Evolutionary conservation across 1,284 basidiomycete species (phyloP).

Genomic region (Singerocomus inundabilis): DNA sequence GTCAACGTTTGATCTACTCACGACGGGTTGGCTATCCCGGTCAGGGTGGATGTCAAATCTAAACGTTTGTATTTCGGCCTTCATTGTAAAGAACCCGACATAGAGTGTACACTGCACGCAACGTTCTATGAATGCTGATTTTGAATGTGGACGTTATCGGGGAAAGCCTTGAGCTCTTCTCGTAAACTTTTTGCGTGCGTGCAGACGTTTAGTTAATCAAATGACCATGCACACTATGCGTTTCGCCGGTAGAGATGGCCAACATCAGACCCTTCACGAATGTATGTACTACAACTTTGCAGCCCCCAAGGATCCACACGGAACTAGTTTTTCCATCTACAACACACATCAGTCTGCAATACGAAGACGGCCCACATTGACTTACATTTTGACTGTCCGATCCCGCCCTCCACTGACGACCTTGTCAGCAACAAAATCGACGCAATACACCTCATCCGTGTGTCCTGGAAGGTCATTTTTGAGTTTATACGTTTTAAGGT

Average conservation of each 20-base stretch:
- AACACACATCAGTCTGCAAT: constrained; percentile 4
- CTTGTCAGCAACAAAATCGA: constrained; percentile 97
- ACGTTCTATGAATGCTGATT: too few relatives aligned
- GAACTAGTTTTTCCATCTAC: constrained; percentile 33
- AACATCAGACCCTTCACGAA: neutral
- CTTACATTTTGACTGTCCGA: constrained; percentile 68
- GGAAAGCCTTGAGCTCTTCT: neutral
- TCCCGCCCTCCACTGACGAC: constrained; percentile 91
- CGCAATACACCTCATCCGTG: constrained; percentile 98
- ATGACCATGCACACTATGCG: neutral
- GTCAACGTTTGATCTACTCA: neutral
- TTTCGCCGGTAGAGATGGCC: neutral
- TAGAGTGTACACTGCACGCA: too few relatives aligned
- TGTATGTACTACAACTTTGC: neutral
- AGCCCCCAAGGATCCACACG: neutral
- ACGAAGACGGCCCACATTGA: neutral
- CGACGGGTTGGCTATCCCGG: neutral
- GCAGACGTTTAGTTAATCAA: neutral
- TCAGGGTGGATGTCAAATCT: neutral
- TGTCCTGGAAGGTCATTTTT: constrained; percentile 94
- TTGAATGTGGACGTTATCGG: neutral
- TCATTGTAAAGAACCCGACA: neutral
- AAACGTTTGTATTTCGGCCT: neutral
- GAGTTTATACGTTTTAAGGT: constrained; percentile 92
- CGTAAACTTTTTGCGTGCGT: neutral